Conservation (phyloP, 176 grass and related monocot species). For the Dendrocalamus sinicus region DNA sequence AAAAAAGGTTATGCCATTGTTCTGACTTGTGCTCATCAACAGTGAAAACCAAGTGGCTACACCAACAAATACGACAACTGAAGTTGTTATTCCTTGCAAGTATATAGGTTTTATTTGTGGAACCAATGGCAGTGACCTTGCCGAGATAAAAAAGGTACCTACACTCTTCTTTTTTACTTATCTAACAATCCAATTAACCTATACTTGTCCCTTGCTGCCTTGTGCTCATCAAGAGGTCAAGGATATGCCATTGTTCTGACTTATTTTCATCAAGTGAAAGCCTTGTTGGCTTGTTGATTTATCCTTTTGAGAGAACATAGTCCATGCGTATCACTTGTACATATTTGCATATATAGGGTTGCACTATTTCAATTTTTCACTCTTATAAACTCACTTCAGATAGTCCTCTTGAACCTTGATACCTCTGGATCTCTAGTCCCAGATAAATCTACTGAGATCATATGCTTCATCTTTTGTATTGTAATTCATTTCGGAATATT, state of each 20-base stretch:
- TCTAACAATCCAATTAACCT: conserved; percentile 8
- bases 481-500: background rate
- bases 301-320: conserved; percentile 26
- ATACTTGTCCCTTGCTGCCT: conserved; percentile 15
- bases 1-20: conserved; percentile 9
- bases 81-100: conserved; percentile 66
- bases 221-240: conserved; percentile 30
- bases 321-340: background rate
- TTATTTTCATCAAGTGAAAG: conserved; percentile 11
- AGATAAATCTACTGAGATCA: background rate
- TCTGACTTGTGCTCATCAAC: conserved; percentile 34
- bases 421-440: background rate
- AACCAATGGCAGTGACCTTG: conserved; percentile 57
- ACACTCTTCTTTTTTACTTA: conserved; percentile 29
- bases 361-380: background rate
- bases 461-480: background rate
- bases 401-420: background rate
- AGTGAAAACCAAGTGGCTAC: conserved; percentile 56
- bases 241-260: conserved; percentile 17
- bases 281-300: background rate
- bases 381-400: conserved; percentile 23
- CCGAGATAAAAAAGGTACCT: conserved; percentile 65
- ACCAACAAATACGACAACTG: conserved; percentile 51
- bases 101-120: conserved; percentile 64
- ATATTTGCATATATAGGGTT: background rate